These are phyloP conservation scores for Pseudogymnoascus pannorum DNA, from an alignment of 2,329 filamentous ascomycete genomes.

Conservation along the genomic window DNA sequence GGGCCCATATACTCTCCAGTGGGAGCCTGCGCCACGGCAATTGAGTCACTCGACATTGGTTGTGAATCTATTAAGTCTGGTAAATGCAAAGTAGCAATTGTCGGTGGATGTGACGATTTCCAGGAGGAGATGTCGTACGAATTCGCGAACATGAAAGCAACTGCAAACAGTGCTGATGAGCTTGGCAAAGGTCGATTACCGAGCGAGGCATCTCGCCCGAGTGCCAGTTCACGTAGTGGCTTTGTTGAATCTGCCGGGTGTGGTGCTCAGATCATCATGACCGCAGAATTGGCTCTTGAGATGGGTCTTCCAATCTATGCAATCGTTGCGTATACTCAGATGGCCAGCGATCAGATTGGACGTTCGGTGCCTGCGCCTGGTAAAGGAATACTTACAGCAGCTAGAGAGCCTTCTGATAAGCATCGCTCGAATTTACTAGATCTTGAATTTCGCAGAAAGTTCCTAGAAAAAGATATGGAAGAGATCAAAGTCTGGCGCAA, in stretches of 20 bases:
- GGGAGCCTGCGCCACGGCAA: slow-evolving; percentile 32
- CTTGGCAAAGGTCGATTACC: slow-evolving; percentile 28
- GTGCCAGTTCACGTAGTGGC: slow-evolving; percentile 27
- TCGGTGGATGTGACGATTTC: slow-evolving; percentile 32
- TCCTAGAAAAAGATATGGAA: too few species aligned
- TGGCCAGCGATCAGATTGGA: slow-evolving; percentile 29
- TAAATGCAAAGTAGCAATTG: slow-evolving; percentile 27
- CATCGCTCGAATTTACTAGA: background rate
- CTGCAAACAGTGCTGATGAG: slow-evolving; percentile 26
- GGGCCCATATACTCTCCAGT: slow-evolving; percentile 32
- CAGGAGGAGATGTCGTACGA: slow-evolving; percentile 26
- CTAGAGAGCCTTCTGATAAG: too few species aligned
- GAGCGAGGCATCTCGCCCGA: slow-evolving; percentile 32
- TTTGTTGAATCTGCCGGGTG: slow-evolving; percentile 33
- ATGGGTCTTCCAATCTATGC: slow-evolving; percentile 31
- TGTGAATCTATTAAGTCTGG: slow-evolving; percentile 30
- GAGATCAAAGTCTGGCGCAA: too few species aligned
- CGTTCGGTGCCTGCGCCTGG: slow-evolving; percentile 33
- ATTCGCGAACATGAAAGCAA: slow-evolving; percentile 34
- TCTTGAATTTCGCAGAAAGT: background rate
- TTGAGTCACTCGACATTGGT: slow-evolving; percentile 32
- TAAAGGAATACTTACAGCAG: too few species aligned
- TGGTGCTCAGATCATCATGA: slow-evolving; percentile 31
- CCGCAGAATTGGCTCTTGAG: slow-evolving; percentile 29
- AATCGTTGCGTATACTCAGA: slow-evolving; percentile 29